A percentile compares a stretch with the other conserved stretches of the same genome.
phyloP scores from a whole-genome alignment of 2,329 filamentous ascomycete species.

The Penicillium concentricum region DNA sequence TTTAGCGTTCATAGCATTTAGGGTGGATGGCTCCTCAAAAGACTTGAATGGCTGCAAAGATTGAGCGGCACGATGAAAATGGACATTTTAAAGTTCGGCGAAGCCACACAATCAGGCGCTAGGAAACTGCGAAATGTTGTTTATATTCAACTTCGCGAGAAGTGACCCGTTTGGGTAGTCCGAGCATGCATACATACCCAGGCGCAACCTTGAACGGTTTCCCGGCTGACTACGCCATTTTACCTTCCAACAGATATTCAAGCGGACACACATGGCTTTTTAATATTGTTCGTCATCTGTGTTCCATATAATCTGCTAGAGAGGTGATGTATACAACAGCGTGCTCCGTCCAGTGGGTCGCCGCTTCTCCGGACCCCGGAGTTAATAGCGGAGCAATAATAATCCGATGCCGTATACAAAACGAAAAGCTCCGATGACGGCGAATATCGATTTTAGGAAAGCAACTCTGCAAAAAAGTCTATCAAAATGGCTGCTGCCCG shows the following conservation, averaged over 20 bases:
- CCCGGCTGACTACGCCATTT: background rate
- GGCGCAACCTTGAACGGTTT: too few species aligned
- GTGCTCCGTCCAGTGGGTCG: background rate
- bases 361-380: conserved; percentile 20
- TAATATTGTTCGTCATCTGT: background rate
- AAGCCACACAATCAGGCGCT: background rate
- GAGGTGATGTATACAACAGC: too few species aligned
- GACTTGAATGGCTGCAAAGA: background rate
- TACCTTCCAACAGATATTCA: background rate
- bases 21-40: background rate
- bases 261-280: background rate
- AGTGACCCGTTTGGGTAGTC: conserved; percentile 11
- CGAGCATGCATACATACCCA: background rate
- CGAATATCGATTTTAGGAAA: conserved; percentile 20
- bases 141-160: conserved; percentile 19
- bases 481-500: conserved; percentile 53
- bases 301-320: background rate
- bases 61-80: background rate
- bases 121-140: background rate
- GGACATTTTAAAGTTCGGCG: background rate
- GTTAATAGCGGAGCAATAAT: conserved; percentile 22
- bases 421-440: conserved; percentile 34
- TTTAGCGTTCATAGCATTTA: background rate
- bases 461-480: conserved; percentile 17
- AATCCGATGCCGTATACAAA: conserved; percentile 23